Conservation (phyloP, 1,284 basidiomycete genomes). For the Papiliotrema nemorosa region DNA sequence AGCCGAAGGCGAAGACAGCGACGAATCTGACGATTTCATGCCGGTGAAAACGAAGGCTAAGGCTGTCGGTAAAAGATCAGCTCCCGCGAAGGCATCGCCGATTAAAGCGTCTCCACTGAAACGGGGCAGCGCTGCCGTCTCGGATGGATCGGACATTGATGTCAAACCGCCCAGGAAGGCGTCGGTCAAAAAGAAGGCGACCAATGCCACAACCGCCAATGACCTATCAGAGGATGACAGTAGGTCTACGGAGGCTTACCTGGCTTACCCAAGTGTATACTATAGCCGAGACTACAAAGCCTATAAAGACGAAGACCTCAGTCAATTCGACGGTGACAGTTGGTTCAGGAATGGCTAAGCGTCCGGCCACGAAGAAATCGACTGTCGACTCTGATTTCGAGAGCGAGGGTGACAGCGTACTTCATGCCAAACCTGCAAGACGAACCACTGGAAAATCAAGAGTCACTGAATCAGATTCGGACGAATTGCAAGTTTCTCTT, state of each 20-base stretch:
- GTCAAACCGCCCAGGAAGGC: constrained; percentile 30
- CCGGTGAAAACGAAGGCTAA: constrained; percentile 59
- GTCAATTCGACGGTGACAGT: too few species aligned
- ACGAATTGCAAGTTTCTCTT: constrained; percentile 29
- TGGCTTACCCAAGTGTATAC: too few species aligned
- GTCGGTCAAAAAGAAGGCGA: constrained; percentile 10
- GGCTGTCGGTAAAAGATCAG: constrained; percentile 40
- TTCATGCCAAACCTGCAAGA: too few species aligned
- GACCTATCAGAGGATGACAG: too few species aligned
- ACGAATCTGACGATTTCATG: constrained; percentile 66
- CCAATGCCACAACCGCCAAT: constrained; percentile 1
- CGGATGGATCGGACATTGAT: constrained; percentile 27
- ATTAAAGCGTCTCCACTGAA: constrained; percentile 15
- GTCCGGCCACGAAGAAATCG: constrained; percentile 13
- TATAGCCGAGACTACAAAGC: too few species aligned
- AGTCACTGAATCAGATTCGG: too few species aligned
- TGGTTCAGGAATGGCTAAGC: constrained; percentile 8
- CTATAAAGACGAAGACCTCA: too few species aligned
- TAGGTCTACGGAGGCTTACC: too few species aligned
- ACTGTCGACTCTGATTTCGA: constrained; percentile 30
- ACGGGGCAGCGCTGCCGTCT: constrained; percentile 13
- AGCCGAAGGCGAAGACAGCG: constrained; percentile 55
- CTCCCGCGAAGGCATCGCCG: constrained; percentile 48
- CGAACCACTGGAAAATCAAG: too few species aligned
- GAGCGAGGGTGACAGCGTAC: too few species aligned